Base-by-base conservation (phyloP, 441 rosid species). In the Isatis lusitanica region DNA sequence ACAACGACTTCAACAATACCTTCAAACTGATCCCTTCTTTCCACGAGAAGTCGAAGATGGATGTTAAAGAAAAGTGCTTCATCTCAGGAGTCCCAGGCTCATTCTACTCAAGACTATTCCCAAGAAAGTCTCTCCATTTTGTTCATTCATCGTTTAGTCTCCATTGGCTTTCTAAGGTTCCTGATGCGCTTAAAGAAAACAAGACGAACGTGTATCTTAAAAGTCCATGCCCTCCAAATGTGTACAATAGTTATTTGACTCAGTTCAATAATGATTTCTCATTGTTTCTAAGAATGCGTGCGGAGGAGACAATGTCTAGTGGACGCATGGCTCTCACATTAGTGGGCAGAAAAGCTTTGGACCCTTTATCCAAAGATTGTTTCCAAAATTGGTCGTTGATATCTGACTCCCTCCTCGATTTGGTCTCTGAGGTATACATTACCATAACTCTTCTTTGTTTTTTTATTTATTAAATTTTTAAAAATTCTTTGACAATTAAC, bases 1-100 rank as follows among this genome's bases (percentile, higher is more conserved):
- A 59, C 0, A 87, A 84, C 55, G 92, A 86, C 68, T 87, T 85
- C 78, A 87, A 83, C 59, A 55, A 63, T 0, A 33, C 83, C 7
- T 85, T 85, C 73, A 73, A 43, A 40, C 67, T 73, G 11, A n/a
- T 78, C 2, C 80, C 81, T 6, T 21, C 24, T 6, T 82, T 82
- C 35, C 21, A 36, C 4, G 18, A 64, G 28, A 60, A 26, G 7
- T 40, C 38, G 13, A 47, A 66, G 16, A 66, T 2, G 2, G 53
- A 66, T 0, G 44, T 60, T 35, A 7, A 46, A 35, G 64, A 30
- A 15, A 44, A 8, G 4, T 81, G 84, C 36, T 81, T 67, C 13
- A 5, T 84, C 3, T 18, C 77, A 0, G 87, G 84, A 47, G 68
- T 78, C 4, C 84, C 83, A 1, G 83, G 88, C 26, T 83, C 86